Evolutionary conservation across 306 rosid species (phyloP), one percentile per base, ranked within the genome.

Genomic region (Inga laurina): DNA sequence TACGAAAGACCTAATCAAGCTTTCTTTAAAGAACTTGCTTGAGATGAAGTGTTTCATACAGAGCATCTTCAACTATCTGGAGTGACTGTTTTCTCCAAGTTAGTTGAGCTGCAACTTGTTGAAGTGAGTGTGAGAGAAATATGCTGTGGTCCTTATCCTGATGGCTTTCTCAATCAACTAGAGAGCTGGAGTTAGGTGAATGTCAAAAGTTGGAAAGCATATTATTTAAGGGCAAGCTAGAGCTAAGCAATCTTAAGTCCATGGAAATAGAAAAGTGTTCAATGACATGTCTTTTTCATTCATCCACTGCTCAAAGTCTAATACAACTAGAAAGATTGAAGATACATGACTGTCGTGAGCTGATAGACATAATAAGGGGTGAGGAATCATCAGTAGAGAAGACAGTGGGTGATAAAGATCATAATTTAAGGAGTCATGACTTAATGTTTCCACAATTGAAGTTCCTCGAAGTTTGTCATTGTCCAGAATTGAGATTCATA

Each of bases 391-490:
- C 64, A 19, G 3, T 21, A 8, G 30, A 57, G 27, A 10, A 4
- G 27, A 57, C 7, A 21, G 12, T 8, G 11, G 27, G 21, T 21
- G 64, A 8, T 57, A 7, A 51, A n/a, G 77, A 81, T 72, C 45
- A 22, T 14, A 34, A 34, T 13, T 45, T 2, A 15, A 67, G 8
- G 24, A 15, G 6, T 7, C 62, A 82, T 75, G 79, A 3, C 5
- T 11, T 41, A n/a, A 1, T 82, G 78, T 82, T 85, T 74, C 78
- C 70, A 46, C 79, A 85, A 46, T 68, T 85, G 34, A 85, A 74
- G 59, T 0, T 2, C 22, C 78, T 85, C 7, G 3, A 15, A 8
- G 77, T 85, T 32, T 22, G 8, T 1, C 32, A 15, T 11, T 85
- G 88, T 43, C 9, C 7, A 0, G 3, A 8, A 70, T 30, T 85